Percentiles rank a stretch among this genome's conserved stretches.
These are phyloP conservation scores for Verticillium longisporum DNA, from an alignment of 2,329 filamentous ascomycete genomes.

Conservation along the genomic window DNA sequence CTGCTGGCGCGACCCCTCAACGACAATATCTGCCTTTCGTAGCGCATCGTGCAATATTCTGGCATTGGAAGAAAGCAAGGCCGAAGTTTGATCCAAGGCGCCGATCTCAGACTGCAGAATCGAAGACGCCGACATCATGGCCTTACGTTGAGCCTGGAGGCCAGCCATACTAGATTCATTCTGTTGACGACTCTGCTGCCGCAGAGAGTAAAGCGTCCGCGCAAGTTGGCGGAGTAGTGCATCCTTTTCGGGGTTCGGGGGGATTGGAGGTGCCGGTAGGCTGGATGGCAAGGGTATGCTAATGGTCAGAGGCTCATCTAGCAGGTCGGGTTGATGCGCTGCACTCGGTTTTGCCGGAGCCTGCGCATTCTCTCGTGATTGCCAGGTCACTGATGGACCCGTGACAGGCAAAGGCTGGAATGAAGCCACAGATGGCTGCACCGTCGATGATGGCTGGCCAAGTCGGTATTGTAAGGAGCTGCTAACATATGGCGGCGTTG, in stretches of 20 bases:
- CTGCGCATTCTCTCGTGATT: conserved; percentile 15
- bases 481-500: conserved; percentile 5
- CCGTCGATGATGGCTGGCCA: conserved; percentile 8
- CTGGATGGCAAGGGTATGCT: conserved; percentile 39
- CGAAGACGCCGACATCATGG: conserved; percentile 64
- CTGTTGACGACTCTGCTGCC: conserved; percentile 62
- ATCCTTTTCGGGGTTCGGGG: conserved; percentile 94
- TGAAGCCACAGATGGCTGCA: background rate
- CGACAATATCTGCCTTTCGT: conserved; percentile 69
- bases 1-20: conserved; percentile 63
- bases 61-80: conserved; percentile 69
- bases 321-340: conserved; percentile 43
- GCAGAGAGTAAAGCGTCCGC: conserved; percentile 59
- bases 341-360: conserved; percentile 26
- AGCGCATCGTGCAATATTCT: conserved; percentile 71
- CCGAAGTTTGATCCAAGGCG: conserved; percentile 63
- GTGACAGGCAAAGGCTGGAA: background rate
- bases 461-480: conserved; percentile 4
- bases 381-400: conserved; percentile 7
- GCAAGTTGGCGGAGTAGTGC: conserved; percentile 73
- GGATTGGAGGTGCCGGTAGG: conserved; percentile 72
- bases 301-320: conserved; percentile 51
- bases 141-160: conserved; percentile 69
- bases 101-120: conserved; percentile 68
- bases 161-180: conserved; percentile 69